Evolutionary conservation across 768 basidiomycete genomes (phyloP).

Genomic region (Vishniacozyma victoriae): DNA sequence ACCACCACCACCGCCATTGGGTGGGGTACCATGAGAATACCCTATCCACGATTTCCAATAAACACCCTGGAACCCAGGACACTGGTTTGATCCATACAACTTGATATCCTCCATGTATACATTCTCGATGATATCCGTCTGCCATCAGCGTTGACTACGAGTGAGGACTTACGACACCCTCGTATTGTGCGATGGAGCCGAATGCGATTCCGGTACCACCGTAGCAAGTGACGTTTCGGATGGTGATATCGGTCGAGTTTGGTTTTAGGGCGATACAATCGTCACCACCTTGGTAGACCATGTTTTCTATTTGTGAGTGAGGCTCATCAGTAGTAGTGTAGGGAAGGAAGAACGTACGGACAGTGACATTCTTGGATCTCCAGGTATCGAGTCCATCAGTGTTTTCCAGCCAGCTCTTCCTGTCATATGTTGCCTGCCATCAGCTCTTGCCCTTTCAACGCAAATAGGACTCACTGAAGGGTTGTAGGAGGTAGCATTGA

Average conservation of each 20-base stretch:
- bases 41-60: constrained; percentile 37
- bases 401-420: constrained; percentile 39
- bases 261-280: constrained; percentile 50
- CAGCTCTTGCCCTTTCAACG: background rate
- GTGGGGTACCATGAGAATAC: constrained; percentile 15
- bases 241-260: constrained; percentile 50
- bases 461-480: constrained; percentile 10
- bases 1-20: constrained; percentile 34
- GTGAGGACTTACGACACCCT: constrained; percentile 11
- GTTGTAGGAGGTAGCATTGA: constrained; percentile 49
- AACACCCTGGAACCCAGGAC: constrained; percentile 26
- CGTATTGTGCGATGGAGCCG: constrained; percentile 49
- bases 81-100: constrained; percentile 18
- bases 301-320: too few relatives aligned
- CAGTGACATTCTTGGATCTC: constrained; percentile 48
- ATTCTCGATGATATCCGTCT: constrained; percentile 23
- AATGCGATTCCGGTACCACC: constrained; percentile 50
- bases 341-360: constrained; percentile 20
- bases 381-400: constrained; percentile 49
- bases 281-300: constrained; percentile 49
- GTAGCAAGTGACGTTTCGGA: constrained; percentile 48
- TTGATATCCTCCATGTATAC: constrained; percentile 21
- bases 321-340: background rate
- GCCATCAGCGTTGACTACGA: background rate
- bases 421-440: background rate